phyloP scores from a whole-genome alignment of 177 flowering plant genomes.

The Telopea speciosissima region DNA sequence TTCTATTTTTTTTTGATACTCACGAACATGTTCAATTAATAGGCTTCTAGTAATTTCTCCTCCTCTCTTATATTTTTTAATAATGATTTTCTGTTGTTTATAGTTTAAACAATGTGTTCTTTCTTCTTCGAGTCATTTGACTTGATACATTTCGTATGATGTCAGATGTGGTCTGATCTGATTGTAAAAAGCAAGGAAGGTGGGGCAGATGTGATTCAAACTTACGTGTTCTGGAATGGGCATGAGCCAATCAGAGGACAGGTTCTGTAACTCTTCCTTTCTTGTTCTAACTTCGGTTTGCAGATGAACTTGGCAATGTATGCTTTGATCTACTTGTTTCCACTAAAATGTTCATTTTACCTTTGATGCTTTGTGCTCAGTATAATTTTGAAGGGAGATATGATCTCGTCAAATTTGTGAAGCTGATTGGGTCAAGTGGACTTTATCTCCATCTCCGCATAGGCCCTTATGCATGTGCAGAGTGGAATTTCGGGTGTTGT shows the following conservation, averaged over 20 bases:
- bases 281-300: neutral
- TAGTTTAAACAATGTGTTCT: no score
- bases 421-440: constrained; percentile 65
- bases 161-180: constrained; percentile 81
- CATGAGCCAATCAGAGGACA: constrained; percentile 86
- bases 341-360: constrained; percentile 9
- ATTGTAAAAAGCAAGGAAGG: constrained; percentile 92
- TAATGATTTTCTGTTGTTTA: no score
- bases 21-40: no score
- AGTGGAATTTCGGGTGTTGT: constrained; percentile 83
- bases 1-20: no score
- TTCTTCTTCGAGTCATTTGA: neutral
- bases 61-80: no score
- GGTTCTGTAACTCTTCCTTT: constrained; percentile 28
- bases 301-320: neutral
- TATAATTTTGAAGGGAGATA: constrained; percentile 79
- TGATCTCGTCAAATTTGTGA: constrained; percentile 81
- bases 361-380: constrained; percentile 31
- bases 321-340: neutral
- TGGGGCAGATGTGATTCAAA: constrained; percentile 84
- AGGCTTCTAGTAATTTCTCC: no score
- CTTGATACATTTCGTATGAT: neutral
- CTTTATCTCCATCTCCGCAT: constrained; percentile 84
- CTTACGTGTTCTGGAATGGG: constrained; percentile 82
- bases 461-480: constrained; percentile 41